Conservation (phyloP, 768 basidiomycete genomes). For the Cyclocybe cylindracea region DNA sequence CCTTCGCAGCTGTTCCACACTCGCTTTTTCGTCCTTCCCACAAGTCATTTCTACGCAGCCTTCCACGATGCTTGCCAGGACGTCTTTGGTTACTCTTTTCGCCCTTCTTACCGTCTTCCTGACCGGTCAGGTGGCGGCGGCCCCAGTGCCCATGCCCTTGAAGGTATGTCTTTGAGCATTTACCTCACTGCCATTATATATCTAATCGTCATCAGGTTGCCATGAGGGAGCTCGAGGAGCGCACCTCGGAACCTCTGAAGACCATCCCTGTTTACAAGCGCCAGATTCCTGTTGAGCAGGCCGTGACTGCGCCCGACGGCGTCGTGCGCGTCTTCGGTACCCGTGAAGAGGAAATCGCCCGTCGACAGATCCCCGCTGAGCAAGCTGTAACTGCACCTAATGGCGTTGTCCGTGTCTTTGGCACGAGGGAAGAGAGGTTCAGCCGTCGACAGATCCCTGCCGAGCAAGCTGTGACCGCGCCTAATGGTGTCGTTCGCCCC, state of each 20-base stretch:
- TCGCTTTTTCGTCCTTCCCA: constrained; percentile 1
- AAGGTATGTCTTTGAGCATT: constrained; percentile 30
- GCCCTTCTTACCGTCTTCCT: constrained; percentile 41
- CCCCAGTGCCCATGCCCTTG: constrained; percentile 44
- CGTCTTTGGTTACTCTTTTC: constrained; percentile 27
- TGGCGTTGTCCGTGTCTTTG: constrained; percentile 28
- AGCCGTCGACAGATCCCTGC: constrained; percentile 30
- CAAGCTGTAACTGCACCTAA: constrained; percentile 24
- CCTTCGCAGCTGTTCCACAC: constrained; percentile 20
- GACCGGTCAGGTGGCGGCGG: constrained; percentile 44
- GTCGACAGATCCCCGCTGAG: constrained; percentile 29
- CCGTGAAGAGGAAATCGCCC: neutral
- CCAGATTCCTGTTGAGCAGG: constrained; percentile 24
- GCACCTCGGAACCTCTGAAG: constrained; percentile 19
- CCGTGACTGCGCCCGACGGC: constrained; percentile 28
- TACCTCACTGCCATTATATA: neutral
- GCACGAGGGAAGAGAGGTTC: constrained; percentile 5
- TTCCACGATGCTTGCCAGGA: constrained; percentile 46
- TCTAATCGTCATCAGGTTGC: constrained; percentile 10
- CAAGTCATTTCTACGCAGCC: constrained; percentile 8
- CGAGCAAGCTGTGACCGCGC: constrained; percentile 33
- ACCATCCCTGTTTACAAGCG: constrained; percentile 22
- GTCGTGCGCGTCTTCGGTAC: constrained; percentile 20
- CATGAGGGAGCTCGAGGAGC: constrained; percentile 14
- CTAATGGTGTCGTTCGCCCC: constrained; percentile 28